Evolutionary conservation across 2,329 filamentous ascomycete species (phyloP).

Genomic region (Fusarium papillatum): DNA sequence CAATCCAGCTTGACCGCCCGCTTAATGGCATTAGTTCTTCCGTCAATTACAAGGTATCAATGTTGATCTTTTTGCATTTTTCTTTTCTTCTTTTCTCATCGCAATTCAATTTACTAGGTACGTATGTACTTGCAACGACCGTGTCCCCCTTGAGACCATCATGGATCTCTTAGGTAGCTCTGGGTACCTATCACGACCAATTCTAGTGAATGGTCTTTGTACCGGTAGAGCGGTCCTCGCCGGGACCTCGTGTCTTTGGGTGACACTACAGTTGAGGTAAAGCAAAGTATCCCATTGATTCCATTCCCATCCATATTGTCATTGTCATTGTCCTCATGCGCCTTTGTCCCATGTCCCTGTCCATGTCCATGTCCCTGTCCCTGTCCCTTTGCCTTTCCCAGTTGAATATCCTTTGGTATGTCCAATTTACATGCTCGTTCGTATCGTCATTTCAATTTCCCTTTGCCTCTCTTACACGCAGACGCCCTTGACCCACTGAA

Average conservation of each 20-base stretch:
- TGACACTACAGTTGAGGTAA: slow-evolving; percentile 28
- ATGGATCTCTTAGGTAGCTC: slow-evolving; percentile 10
- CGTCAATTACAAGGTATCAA: neutral
- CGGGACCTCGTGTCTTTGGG: slow-evolving; percentile 27
- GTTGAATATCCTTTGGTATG: slow-evolving; percentile 16
- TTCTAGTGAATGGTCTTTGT: slow-evolving; percentile 22
- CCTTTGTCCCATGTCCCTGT: slow-evolving; percentile 22
- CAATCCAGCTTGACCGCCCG: neutral
- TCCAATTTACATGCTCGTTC: slow-evolving; percentile 28
- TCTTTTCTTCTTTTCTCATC: neutral
- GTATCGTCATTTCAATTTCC: slow-evolving; percentile 36
- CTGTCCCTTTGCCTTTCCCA: neutral
- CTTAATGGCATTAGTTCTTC: neutral
- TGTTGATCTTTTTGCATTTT: neutral
- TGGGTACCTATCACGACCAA: slow-evolving; percentile 29
- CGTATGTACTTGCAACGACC: slow-evolving; percentile 18
- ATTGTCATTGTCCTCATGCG: slow-evolving; percentile 35
- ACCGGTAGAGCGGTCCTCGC: slow-evolving; percentile 33
- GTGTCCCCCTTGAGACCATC: slow-evolving; percentile 10
- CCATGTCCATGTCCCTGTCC: neutral
- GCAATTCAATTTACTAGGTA: slow-evolving; percentile 12
- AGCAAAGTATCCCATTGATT: slow-evolving; percentile 11
- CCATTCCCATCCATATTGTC: neutral
- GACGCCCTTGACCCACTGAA: slow-evolving; percentile 11
- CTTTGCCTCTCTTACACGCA: slow-evolving; percentile 24